Conservation (phyloP, 345 rosid genomes). For the Eucalyptus grandis region DNA sequence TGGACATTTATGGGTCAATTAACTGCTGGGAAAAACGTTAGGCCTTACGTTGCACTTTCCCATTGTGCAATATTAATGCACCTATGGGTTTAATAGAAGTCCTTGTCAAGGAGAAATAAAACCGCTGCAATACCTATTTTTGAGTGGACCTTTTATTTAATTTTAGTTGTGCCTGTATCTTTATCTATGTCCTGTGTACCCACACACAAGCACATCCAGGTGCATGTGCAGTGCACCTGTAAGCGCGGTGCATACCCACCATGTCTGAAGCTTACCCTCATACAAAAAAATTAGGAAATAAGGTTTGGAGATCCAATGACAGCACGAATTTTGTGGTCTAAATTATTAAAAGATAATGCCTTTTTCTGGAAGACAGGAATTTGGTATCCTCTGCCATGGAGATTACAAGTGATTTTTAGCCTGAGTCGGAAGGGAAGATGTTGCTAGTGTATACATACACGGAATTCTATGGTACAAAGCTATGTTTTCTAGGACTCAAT, state of each 20-base stretch:
- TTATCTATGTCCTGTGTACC: background rate
- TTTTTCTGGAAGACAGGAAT: background rate
- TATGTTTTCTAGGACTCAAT: background rate
- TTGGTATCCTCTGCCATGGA: background rate
- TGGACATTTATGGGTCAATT: background rate
- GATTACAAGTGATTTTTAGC: background rate
- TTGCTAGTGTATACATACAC: background rate
- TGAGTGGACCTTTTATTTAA: background rate
- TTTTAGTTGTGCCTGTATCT: background rate
- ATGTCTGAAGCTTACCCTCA: background rate
- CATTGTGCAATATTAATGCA: background rate
- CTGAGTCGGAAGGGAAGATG: background rate
- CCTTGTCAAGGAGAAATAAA: background rate
- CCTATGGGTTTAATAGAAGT: background rate
- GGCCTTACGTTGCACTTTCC: background rate
- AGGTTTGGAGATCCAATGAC: background rate
- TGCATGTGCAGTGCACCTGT: background rate
- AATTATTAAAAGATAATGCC: background rate
- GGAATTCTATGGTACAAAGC: background rate
- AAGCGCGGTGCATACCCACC: background rate
- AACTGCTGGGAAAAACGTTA: background rate
- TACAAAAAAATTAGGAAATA: background rate
- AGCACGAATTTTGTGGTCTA: background rate
- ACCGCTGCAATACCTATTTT: background rate
- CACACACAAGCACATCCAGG: background rate